phyloP scores from a whole-genome alignment of 2,329 filamentous ascomycete genomes.

The Diaporthe vexans region DNA sequence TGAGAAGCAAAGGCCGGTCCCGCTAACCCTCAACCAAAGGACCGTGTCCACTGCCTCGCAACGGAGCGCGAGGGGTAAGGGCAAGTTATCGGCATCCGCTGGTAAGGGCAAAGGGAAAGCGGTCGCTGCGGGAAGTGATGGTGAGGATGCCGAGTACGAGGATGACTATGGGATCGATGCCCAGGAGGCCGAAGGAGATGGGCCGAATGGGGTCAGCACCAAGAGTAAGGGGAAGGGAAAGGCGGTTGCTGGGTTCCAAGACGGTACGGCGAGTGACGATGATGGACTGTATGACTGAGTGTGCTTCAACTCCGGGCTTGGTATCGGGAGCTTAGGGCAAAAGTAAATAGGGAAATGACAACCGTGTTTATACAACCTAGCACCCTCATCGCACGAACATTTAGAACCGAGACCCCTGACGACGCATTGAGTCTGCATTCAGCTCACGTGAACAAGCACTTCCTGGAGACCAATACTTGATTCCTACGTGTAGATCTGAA shows the following conservation, averaged over 20 bases:
- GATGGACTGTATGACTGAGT: slow-evolving; percentile 67
- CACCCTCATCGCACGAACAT: no score
- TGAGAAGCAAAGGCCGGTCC: slow-evolving; percentile 44
- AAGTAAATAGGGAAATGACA: slow-evolving; percentile 15
- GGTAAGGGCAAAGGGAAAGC: slow-evolving; percentile 54
- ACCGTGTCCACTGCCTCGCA: slow-evolving; percentile 48
- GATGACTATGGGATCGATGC: slow-evolving; percentile 48
- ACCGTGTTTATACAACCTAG: slow-evolving; percentile 13
- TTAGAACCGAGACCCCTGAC: no score
- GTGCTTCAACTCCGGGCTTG: not conserved
- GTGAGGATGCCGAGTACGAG: slow-evolving; percentile 53
- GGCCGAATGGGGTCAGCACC: slow-evolving; percentile 44
- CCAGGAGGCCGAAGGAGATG: slow-evolving; percentile 45
- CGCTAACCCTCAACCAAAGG: slow-evolving; percentile 45
- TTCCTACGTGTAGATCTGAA: not conserved
- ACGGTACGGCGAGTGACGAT: slow-evolving; percentile 69
- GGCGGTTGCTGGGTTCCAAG: slow-evolving; percentile 64
- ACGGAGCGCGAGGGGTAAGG: slow-evolving; percentile 52
- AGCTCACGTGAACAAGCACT: not conserved
- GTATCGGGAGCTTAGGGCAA: not conserved
- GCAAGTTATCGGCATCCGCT: slow-evolving; percentile 46
- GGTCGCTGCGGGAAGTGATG: slow-evolving; percentile 55
- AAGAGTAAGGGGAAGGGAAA: slow-evolving; percentile 58
- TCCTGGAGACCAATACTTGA: not conserved
- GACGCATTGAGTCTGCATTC: not conserved